phyloP scores from a whole-genome alignment of 2,329 filamentous ascomycete genomes.

The Ceratocystis huliohia region DNA sequence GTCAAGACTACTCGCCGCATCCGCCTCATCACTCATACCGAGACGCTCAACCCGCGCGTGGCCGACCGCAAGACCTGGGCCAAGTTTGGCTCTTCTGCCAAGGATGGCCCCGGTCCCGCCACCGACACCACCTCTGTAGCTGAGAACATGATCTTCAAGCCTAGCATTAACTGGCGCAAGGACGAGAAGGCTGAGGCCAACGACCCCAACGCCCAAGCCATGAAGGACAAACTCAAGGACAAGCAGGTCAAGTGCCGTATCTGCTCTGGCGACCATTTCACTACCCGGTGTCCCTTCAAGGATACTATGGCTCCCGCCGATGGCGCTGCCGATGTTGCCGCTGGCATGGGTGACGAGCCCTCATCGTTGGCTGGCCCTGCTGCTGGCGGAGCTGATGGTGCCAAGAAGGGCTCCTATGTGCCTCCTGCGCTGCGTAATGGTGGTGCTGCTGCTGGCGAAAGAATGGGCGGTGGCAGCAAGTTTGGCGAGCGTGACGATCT shows the following conservation, averaged over 20 bases:
- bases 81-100: conserved; percentile 86
- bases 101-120: conserved; percentile 69
- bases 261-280: conserved; percentile 98
- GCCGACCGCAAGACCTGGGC: conserved; percentile 85
- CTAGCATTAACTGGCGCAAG: conserved; percentile 85
- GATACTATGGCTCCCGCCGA: conserved; percentile 92
- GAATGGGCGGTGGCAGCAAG: conserved; percentile 62
- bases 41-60: conserved; percentile 90
- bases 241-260: conserved; percentile 99
- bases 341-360: conserved; percentile 41
- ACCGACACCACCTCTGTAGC: conserved; percentile 83
- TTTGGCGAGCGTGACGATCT: conserved; percentile 89
- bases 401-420: conserved; percentile 74
- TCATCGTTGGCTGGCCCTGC: conserved; percentile 28
- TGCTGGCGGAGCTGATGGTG: conserved; percentile 42
- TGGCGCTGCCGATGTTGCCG: conserved; percentile 41
- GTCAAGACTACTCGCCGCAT: conserved; percentile 96
- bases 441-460: conserved; percentile 54
- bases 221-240: conserved; percentile 82
- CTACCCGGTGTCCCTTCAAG: conserved; percentile 97
- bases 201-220: conserved; percentile 57
- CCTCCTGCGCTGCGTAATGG: conserved; percentile 80
- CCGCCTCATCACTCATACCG: conserved; percentile 79
- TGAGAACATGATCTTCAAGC: conserved; percentile 97
- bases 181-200: conserved; percentile 71